phyloP scores from a whole-genome alignment of 768 basidiomycete genomes.

The Tubosaeta sp. region DNA sequence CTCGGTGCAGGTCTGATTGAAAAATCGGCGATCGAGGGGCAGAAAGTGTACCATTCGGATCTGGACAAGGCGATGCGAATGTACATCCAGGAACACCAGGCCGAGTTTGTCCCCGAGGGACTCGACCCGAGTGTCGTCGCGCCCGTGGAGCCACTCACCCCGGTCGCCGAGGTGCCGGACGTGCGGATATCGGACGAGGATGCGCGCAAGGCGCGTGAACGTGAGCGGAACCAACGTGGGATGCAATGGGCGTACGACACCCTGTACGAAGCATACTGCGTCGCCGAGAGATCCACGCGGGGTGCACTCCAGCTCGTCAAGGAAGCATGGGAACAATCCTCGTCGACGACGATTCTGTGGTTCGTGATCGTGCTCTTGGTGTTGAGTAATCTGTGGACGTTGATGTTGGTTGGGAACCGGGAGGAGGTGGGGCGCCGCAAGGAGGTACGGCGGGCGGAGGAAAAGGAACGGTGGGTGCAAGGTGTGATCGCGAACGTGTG shows the following conservation, averaged over 20 bases:
- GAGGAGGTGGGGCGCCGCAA: slow-evolving; percentile 43
- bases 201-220: slow-evolving; percentile 52
- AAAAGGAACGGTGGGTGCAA: slow-evolving; percentile 73
- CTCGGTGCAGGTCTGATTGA: slow-evolving; percentile 82
- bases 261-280: slow-evolving; percentile 68
- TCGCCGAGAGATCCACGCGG: slow-evolving; percentile 63
- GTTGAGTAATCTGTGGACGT: slow-evolving; percentile 74
- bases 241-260: slow-evolving; percentile 91
- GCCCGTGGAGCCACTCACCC: slow-evolving; percentile 37
- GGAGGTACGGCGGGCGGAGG: slow-evolving; percentile 52
- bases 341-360: slow-evolving; percentile 66
- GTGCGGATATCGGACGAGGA: slow-evolving; percentile 6
- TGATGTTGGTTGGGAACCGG: slow-evolving; percentile 44
- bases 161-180: slow-evolving; percentile 15
- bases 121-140: slow-evolving; percentile 57
- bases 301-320: slow-evolving; percentile 73
- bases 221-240: slow-evolving; percentile 64
- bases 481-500: slow-evolving; percentile 66
- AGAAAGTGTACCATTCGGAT: slow-evolving; percentile 80
- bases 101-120: slow-evolving; percentile 87
- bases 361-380: slow-evolving; percentile 70
- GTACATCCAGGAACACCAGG: slow-evolving; percentile 86
- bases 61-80: slow-evolving; percentile 79
- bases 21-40: slow-evolving; percentile 85
- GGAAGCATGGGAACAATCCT: slow-evolving; percentile 78